Evolutionary conservation across 169 alveolate species (phyloP).

Genomic region (Eimeria maxima): DNA sequence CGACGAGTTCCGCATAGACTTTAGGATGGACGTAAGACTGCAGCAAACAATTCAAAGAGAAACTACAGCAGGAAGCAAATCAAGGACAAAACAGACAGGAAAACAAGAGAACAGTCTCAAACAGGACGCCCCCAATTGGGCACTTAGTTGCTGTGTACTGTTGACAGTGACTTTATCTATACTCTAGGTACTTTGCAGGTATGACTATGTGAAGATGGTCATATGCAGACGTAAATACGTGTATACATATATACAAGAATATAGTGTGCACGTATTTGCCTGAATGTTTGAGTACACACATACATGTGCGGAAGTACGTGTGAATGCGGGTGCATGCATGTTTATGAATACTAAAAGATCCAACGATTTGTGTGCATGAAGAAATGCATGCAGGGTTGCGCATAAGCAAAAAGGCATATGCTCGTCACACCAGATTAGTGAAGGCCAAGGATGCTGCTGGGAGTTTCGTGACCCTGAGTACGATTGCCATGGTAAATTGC

Average conservation of each 20-base stretch:
- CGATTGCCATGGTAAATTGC: constrained; percentile 6
- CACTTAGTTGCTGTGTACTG: too few relatives aligned
- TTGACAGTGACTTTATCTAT: too few relatives aligned
- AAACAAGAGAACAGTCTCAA: background rate
- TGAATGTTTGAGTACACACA: background rate
- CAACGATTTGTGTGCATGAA: background rate
- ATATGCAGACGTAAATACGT: too few relatives aligned
- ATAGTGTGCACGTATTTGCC: background rate
- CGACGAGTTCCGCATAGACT: constrained; percentile 41
- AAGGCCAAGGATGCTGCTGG: constrained; percentile 33
- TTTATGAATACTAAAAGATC: background rate
- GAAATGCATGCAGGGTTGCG: background rate
- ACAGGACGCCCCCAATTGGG: too few relatives aligned
- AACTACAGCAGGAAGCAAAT: background rate
- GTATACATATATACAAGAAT: too few relatives aligned
- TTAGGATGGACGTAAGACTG: constrained; percentile 80
- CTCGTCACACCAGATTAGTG: constrained; percentile 39
- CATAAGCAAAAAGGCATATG: background rate
- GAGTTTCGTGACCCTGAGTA: constrained; percentile 60
- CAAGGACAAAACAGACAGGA: background rate
- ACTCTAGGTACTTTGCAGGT: too few relatives aligned
- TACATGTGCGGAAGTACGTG: background rate
- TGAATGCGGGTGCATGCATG: background rate
- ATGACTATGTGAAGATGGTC: too few relatives aligned
- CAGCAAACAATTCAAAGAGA: constrained; percentile 1